Conservation (phyloP, 495 filamentous ascomycete genomes). For the Aspergillus indologenus region DNA sequence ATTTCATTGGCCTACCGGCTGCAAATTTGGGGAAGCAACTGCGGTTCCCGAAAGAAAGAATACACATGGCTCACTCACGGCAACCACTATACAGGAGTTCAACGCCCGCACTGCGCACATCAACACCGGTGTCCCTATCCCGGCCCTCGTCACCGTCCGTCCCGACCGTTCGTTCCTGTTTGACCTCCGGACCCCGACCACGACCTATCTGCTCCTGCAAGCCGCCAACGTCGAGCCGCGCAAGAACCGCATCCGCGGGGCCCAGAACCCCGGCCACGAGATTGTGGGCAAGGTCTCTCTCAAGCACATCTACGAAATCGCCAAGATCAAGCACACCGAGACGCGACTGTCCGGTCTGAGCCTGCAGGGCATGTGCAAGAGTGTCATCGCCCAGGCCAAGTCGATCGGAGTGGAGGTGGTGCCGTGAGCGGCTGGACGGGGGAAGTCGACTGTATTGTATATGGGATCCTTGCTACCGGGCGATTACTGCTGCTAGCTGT, state of each 20-base stretch:
- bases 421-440: constrained; percentile 45
- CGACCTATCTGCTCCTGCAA: constrained; percentile 80
- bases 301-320: constrained; percentile 98
- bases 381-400: constrained; percentile 82
- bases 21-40: neutral
- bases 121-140: constrained; percentile 78
- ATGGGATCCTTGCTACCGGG: constrained; percentile 9
- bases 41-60: neutral
- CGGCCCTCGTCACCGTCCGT: constrained; percentile 84
- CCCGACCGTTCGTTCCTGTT: constrained; percentile 92
- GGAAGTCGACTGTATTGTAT: constrained; percentile 14
- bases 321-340: constrained; percentile 90
- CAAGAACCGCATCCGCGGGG: constrained; percentile 76
- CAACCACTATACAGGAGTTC: constrained; percentile 68
- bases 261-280: constrained; percentile 74
- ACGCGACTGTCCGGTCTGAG: constrained; percentile 73
- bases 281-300: constrained; percentile 76
- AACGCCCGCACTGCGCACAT: constrained; percentile 92
- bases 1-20: too few species aligned
- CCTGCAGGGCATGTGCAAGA: constrained; percentile 77
- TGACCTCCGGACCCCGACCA: constrained; percentile 88
- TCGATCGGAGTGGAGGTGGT: constrained; percentile 82
- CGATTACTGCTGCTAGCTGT: constrained; percentile 7
- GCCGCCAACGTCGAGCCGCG: constrained; percentile 74
- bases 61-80: constrained; percentile 1